Base-by-base conservation (phyloP, 768 basidiomycete species). In the Mycena capillaripes region DNA sequence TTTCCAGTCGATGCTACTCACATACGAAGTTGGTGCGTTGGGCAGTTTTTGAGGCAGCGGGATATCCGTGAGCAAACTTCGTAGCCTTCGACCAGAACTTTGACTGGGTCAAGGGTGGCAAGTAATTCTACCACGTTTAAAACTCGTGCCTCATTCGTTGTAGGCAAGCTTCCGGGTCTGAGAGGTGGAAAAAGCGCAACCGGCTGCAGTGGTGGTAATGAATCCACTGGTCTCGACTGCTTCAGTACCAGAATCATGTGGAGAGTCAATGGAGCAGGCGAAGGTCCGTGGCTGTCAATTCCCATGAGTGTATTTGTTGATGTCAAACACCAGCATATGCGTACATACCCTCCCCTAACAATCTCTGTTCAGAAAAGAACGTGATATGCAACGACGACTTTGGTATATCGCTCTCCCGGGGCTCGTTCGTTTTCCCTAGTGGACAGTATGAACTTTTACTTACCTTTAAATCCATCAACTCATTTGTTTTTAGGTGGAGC, bases 241-340 rank as follows among this genome's bases (percentile, higher is more conserved):
- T 95, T 94, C 79, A 93, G 90, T 75, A 82, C 90, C 21, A 83
- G 94, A 23, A 63, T 95, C 50, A 95, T 95, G 94, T 95, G 93
- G 93, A 85, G 94, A 76, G 81, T 82, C 44, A 76, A 82, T 56
- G 93, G 90, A 0, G 82, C 78, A 10, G 93, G 92, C 30, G 94
- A 96, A 88, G 89, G 94, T 94, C 73, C 23, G 88, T 16, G 10
- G 11, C 38, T 79, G 11, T 11, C 7, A 14, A n/a, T 14, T 55
- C 42, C 38, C 21, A 25, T 30, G 32, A 44, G 53, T 38, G 60
- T n/a, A 46, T 30, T 74, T 42, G 34, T 71, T 52, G 69, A 40
- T 40, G 19, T 44, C 10, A n/a, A 62, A 29, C 19, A 50, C 9
- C 76, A 95, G 95, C 93, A 11, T 96, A 96, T 80, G 92, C 93